Base-by-base conservation (phyloP, 495 filamentous ascomycete genomes). In the Cercophora newfieldiana region DNA sequence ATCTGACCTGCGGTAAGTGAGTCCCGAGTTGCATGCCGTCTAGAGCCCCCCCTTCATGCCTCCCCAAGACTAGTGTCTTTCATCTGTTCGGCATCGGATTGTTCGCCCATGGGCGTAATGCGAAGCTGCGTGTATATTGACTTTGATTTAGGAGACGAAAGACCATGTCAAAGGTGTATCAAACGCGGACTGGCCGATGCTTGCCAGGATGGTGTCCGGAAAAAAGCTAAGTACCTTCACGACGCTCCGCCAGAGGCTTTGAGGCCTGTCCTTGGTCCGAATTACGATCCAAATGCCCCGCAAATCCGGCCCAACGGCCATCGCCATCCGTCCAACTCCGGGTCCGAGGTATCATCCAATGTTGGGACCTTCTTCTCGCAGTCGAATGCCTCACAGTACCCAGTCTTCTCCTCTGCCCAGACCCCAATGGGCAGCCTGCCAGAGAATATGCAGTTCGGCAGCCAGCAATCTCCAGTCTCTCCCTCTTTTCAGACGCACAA, bases 221-320 rank as follows among this genome's bases (percentile, higher is more conserved):
- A 99, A 79, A 99, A 98, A 83, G 95, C 95, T 67, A 99, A 99
- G 76, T 99, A 99, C 80, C 89, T 99, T 55, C 94, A 97, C 78
- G 95, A 97, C 81, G 93, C 94, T 26, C 92, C 94, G 44, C 86
- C 91, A 62, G 93, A 95, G 66, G 82, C 83, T 12, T 67, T 87
- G 29, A 74, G 84, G 51, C 83, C 83, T 2, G 84, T 87, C 7
- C 71, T 87, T 28, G 84, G 83, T 16, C 84, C 83, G 0, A 85
- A 79, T 61, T 86, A 80, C 66, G 85, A 83, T 59, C 83, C 80
- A 48, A 80, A 75, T 48, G 72, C 75, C 14, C 68, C 74, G 16
- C 57, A 76, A 5, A 70, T 76, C 66, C 65, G 78, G 69, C 67
- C 75, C 2, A 70, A 72, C 58, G 72, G 70, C 16, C 70, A 71